Evolutionary conservation across 139 green algal genomes (phyloP).

Genomic region (Chlorella sp.): DNA sequence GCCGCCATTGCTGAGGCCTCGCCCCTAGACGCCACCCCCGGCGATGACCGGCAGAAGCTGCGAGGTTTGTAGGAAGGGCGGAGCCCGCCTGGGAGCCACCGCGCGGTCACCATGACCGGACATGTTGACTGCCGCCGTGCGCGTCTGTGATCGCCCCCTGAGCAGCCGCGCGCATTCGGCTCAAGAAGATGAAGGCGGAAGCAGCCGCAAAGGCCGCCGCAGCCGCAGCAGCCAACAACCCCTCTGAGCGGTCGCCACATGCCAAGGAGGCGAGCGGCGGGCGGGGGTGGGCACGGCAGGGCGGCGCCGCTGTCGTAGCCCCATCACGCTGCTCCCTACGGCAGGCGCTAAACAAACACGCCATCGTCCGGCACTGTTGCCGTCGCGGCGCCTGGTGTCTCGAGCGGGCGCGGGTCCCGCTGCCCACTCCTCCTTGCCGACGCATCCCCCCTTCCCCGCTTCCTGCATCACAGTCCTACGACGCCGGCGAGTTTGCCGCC

Average conservation of each 20-base stretch:
- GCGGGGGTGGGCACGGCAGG: not conserved
- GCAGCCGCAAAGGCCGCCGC: constrained; percentile 42
- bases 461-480: constrained; percentile 59
- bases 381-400: too few species aligned
- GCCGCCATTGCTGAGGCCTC: constrained; percentile 65
- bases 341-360: too few species aligned
- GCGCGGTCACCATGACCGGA: too few species aligned
- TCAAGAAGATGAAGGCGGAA: constrained; percentile 66
- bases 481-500: constrained; percentile 60
- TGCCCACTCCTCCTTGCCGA: not conserved
- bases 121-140: too few species aligned
- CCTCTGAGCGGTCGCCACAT: constrained; percentile 60
- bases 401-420: too few species aligned
- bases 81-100: too few species aligned
- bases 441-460: not conserved
- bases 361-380: too few species aligned
- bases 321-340: not conserved
- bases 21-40: constrained; percentile 74
- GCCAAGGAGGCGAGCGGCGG: constrained; percentile 57
- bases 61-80: constrained; percentile 69
- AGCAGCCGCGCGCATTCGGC: constrained; percentile 68
- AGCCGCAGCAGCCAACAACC: constrained; percentile 22
- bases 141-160: too few species aligned
- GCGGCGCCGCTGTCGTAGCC: not conserved
- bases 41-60: constrained; percentile 81